Percentiles rank a stretch among this genome's conserved stretches.
phyloP scores from a whole-genome alignment of 1,139 yeast genomes.

The Pichia sp. region DNA sequence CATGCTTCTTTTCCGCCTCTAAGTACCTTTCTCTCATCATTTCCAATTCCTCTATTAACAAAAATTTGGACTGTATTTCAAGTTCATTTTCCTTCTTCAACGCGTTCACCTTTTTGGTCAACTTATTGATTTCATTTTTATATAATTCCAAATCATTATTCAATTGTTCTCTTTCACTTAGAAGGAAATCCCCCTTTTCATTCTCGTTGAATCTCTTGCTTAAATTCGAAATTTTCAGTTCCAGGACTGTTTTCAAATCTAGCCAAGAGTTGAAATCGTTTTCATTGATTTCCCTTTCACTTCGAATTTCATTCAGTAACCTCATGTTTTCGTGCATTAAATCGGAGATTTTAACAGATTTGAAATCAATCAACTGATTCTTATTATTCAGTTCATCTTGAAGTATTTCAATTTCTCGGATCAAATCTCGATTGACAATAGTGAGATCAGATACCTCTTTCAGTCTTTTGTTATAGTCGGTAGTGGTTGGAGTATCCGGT shows the following conservation, averaged over 20 bases:
- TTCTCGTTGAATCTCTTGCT: conserved; percentile 1
- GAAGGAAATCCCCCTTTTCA: background rate
- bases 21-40: conserved; percentile 36
- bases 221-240: conserved; percentile 15
- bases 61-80: conserved; percentile 37
- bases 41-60: conserved; percentile 49
- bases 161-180: background rate
- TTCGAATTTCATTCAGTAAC: conserved; percentile 17
- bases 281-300: conserved; percentile 25
- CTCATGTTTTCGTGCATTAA: conserved; percentile 19
- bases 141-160: conserved; percentile 2
- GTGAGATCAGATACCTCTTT: conserved; percentile 19
- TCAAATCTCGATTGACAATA: conserved; percentile 21
- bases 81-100: conserved; percentile 44
- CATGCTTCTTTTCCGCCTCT: conserved; percentile 23
- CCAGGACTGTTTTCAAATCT: conserved; percentile 17
- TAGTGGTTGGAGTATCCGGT: no score
- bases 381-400: conserved; percentile 25
- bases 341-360: conserved; percentile 21
- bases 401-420: conserved; percentile 26
- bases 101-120: conserved; percentile 33
- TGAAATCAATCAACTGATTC: conserved; percentile 21
- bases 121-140: conserved; percentile 29
- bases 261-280: conserved; percentile 23
- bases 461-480: background rate